Evolutionary conservation across 1,284 basidiomycete species (phyloP).

Genomic region (Puccinia triticina): DNA sequence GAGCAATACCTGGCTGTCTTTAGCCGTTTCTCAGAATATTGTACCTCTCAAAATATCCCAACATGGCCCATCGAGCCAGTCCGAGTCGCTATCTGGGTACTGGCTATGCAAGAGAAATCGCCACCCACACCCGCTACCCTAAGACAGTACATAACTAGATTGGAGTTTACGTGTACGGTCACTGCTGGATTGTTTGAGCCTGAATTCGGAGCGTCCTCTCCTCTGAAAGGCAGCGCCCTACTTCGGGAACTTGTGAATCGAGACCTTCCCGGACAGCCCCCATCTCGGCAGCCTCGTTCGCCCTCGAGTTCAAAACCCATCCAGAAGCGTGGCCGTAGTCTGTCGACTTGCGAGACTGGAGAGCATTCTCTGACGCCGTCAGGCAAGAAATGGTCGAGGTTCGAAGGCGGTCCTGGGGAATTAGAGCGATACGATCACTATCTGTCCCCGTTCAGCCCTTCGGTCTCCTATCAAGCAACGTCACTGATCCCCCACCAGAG

Average conservation of each 20-base stretch:
- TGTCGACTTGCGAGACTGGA: slow-evolving; percentile 17
- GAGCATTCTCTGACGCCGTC: slow-evolving; percentile 28
- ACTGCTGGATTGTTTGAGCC: slow-evolving; percentile 42
- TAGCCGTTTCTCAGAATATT: slow-evolving; percentile 41
- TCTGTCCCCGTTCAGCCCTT: slow-evolving; percentile 24
- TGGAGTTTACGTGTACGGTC: slow-evolving; percentile 47
- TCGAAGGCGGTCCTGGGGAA: slow-evolving; percentile 19
- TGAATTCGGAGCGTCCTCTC: slow-evolving; percentile 43
- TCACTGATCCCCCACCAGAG: slow-evolving; percentile 12
- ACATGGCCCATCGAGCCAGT: slow-evolving; percentile 50
- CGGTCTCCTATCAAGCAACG: slow-evolving; percentile 27
- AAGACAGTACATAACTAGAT: slow-evolving; percentile 47
- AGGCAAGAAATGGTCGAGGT: slow-evolving; percentile 26
- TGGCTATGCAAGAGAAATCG: slow-evolving; percentile 51
- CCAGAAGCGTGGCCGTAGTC: slow-evolving; percentile 32
- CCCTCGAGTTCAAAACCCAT: slow-evolving; percentile 28
- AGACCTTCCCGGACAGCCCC: slow-evolving; percentile 39
- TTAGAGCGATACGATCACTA: slow-evolving; percentile 34
- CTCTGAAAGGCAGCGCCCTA: slow-evolving; percentile 38
- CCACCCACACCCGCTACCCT: slow-evolving; percentile 44
- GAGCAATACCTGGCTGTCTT: slow-evolving; percentile 49
- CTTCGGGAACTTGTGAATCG: slow-evolving; percentile 41
- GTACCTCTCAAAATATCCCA: slow-evolving; percentile 39
- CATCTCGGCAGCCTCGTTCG: slow-evolving; percentile 20
- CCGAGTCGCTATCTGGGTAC: slow-evolving; percentile 47